Evolutionary conservation across 2,329 filamentous ascomycete species (phyloP).

Genomic region (Pseudocercospora fuligena): DNA sequence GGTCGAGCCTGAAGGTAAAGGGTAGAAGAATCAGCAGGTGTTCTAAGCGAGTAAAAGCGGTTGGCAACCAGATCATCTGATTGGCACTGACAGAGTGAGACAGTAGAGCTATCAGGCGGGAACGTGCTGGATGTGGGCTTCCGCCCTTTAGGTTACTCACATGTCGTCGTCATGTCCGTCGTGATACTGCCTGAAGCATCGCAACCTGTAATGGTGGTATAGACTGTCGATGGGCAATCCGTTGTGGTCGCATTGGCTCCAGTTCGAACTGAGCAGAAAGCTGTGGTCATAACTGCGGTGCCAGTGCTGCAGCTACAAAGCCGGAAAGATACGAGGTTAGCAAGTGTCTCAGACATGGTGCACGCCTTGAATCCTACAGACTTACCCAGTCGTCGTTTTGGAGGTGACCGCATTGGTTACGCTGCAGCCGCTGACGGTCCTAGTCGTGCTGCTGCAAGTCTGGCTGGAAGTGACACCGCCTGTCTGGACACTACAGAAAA

Average conservation of each 20-base stretch:
- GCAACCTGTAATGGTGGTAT: slow-evolving; percentile 19
- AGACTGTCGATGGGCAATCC: slow-evolving; percentile 5
- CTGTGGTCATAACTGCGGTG: slow-evolving; percentile 5
- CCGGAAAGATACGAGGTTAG: no score
- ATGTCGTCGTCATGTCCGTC: slow-evolving; percentile 16
- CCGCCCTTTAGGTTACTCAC: neutral
- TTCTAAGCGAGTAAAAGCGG: no score
- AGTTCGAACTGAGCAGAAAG: slow-evolving; percentile 14
- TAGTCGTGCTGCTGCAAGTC: slow-evolving; percentile 2
- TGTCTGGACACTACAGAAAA: slow-evolving; percentile 4
- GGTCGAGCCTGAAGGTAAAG: no score
- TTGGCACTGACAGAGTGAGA: no score
- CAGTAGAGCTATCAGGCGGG: no score
- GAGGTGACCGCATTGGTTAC: slow-evolving; percentile 6
- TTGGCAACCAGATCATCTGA: no score
- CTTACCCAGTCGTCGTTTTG: neutral
- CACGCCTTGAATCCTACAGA: no score
- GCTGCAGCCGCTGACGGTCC: slow-evolving; percentile 6
- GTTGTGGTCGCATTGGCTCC: slow-evolving; percentile 19
- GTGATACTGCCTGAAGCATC: slow-evolving; percentile 19
- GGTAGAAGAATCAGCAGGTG: no score
- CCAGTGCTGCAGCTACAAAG: slow-evolving; percentile 7
- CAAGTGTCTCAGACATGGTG: no score
- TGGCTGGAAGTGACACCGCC: neutral
- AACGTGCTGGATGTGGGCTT: no score